Evolutionary conservation across 202 grass and related monocot genomes (phyloP), one percentile per base, ranked within the genome.

Genomic region (Bolboschoenoplectus hybrid): DNA sequence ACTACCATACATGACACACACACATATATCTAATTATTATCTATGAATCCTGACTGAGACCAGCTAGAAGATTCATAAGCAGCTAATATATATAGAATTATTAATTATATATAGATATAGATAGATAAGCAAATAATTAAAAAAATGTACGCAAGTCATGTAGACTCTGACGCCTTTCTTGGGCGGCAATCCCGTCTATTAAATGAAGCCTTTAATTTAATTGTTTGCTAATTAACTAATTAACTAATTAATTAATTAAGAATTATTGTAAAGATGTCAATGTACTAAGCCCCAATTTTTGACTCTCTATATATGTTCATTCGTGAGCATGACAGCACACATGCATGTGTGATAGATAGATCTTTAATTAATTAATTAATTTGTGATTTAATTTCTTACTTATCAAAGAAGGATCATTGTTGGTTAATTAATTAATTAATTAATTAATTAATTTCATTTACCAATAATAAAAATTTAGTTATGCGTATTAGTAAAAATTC

Each of bases 161-260:
- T 2, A 78, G 34, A 78, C 74, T 71, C 67, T 77, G 74, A 77
- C 50, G 50, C 74, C 74, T 77, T 77, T 77, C 20, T 35, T 17
- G 49, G 67, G 20, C 50, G 50, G 74, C 26, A 77, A 77, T 39
- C n/a, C 49, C 32, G 74, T 56, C 12, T 77, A 71, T 38, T 56
- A 77, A 77, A 56, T 38, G 34, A 55, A 57, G 20, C 74, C 35
- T 78, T 57, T 40, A 57, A 47, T 47, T 26, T 72, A 47, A 58
- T 58, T 58, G 16, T 9, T 57, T 16, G 43, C 41, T 44, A 69
- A 70, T 17, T 72, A 26, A 72, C 11, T 58, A 58, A 58, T 5
- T 52, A 66, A 66, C 26, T 26, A 26, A 26, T 26, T 26, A 26
- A 26, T 26, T 0, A 55, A 55, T 38, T 39, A 71, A 46, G 41